Evolutionary conservation across 75 land plant genomes (phyloP), one percentile per base, ranked within the genome.

Genomic region (Pinus tabuliformis): DNA sequence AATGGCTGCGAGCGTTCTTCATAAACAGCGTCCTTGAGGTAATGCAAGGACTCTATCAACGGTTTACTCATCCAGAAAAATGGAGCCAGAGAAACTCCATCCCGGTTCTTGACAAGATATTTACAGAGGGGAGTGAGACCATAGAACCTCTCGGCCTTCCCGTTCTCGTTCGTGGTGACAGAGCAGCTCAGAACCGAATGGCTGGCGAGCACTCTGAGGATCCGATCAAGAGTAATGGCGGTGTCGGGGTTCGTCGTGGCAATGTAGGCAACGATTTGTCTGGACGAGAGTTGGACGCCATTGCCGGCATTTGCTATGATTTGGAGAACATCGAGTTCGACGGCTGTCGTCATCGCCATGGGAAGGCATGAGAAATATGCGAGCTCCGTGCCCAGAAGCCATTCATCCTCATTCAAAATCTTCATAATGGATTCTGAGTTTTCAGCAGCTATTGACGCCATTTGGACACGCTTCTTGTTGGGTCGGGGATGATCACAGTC

Each of bases 21-120:
- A 58, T 81, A 14, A 1, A 88, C 85, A 2, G 90, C 73, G 16
- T 84, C 82, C 56, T 79, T 75, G 62, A 88, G 58, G 62, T 76
- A 52, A 24, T 85, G 39, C 81, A 75, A 82, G 56, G 76, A 56
- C 15, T 74, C 58, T 74, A 81, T 59, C 49, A 82, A 39, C 5
- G 70, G 79, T 58, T 58, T 75, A 79, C 59, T 72, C 78, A 82
- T 9, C 26, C 77, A 72, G 17, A 70, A 26, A 0, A 79, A 28
- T 6, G 82, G 62, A 0, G 80, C 78, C 56, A 85, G 36, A 13
- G 90, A 30, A 1, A 30, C 30, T 30, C 30, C 30, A 30, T 30
- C 30, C 30, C 1, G 30, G 30, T 30, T 30, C 63, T 75, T 75
- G 16, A 85, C 73, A 0, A 83, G 62, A 57, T 20, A 83, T 61